Percentiles rank a stretch among this genome's conserved stretches.
Evolutionary conservation across 176 grass and related monocot species (phyloP).

Genomic region (Zea luxurians): DNA sequence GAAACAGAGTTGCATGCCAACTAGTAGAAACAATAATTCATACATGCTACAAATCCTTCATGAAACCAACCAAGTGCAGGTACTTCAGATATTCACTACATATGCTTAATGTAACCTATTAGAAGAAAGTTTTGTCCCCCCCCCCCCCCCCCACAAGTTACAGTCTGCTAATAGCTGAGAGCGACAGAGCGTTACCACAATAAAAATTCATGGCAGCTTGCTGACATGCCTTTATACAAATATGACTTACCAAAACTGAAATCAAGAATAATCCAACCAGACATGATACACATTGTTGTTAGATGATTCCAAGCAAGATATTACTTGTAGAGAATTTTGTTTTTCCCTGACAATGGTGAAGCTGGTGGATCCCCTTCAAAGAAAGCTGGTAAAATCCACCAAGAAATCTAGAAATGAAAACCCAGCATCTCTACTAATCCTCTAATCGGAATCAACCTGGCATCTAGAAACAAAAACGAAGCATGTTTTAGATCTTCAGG

Average conservation of each 20-base stretch:
- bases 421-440: constrained; percentile 8
- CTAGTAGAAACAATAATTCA: background rate
- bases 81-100: background rate
- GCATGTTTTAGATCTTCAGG: background rate
- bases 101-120: background rate
- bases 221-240: background rate
- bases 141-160: background rate
- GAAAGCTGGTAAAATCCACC: constrained; percentile 27
- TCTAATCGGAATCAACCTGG: background rate
- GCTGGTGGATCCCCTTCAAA: constrained; percentile 6
- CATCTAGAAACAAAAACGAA: background rate
- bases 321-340: background rate
- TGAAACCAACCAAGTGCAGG: background rate
- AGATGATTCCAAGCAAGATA: background rate
- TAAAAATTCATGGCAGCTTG: background rate
- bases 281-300: background rate
- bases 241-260: background rate
- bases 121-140: background rate
- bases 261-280: background rate
- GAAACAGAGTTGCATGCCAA: background rate
- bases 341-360: background rate
- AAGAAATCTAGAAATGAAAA: background rate
- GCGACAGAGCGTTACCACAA: background rate
- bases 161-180: background rate
- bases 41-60: background rate